Percentiles rank a stretch among this genome's conserved stretches.
Evolutionary conservation across 495 filamentous ascomycete species (phyloP).

Genomic region (Trichoderma reesei): DNA sequence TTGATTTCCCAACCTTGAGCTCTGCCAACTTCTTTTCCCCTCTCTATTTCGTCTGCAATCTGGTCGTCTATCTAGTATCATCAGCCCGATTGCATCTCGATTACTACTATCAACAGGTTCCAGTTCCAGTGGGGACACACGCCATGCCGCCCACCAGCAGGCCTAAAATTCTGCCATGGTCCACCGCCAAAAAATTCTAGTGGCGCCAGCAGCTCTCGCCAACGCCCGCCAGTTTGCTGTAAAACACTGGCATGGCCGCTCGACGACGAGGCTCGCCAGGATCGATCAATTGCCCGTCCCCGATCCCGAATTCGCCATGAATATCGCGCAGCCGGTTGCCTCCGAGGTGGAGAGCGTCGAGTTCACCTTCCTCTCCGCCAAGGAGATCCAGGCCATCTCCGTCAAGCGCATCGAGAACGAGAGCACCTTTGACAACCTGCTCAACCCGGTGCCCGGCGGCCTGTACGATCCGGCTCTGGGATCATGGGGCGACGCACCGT

Average conservation of each 20-base stretch:
- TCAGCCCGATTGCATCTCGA: too few relatives aligned
- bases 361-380: conserved; percentile 69
- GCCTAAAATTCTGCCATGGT: conserved; percentile 18
- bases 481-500: conserved; percentile 76
- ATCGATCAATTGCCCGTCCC: background rate
- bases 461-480: conserved; percentile 90
- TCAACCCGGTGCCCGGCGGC: conserved; percentile 78
- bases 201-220: conserved; percentile 1
- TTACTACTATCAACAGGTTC: too few relatives aligned
- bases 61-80: too few relatives aligned
- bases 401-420: conserved; percentile 88
- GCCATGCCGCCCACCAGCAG: conserved; percentile 9
- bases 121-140: conserved; percentile 7
- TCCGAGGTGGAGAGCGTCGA: conserved; percentile 80
- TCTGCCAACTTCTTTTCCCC: too few relatives aligned
- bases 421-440: conserved; percentile 76
- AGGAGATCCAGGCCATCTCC: conserved; percentile 80
- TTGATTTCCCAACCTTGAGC: too few relatives aligned
- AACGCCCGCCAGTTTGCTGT: background rate
- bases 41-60: too few relatives aligned
- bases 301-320: conserved; percentile 41
- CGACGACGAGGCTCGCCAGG: conserved; percentile 8
- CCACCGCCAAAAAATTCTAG: conserved; percentile 15
- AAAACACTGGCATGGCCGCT: background rate
- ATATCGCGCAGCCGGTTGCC: conserved; percentile 79